Percentiles rank a stretch among this genome's conserved stretches.
phyloP scores from a whole-genome alignment of 2,329 filamentous ascomycete species.

The Trichoderma gracile region DNA sequence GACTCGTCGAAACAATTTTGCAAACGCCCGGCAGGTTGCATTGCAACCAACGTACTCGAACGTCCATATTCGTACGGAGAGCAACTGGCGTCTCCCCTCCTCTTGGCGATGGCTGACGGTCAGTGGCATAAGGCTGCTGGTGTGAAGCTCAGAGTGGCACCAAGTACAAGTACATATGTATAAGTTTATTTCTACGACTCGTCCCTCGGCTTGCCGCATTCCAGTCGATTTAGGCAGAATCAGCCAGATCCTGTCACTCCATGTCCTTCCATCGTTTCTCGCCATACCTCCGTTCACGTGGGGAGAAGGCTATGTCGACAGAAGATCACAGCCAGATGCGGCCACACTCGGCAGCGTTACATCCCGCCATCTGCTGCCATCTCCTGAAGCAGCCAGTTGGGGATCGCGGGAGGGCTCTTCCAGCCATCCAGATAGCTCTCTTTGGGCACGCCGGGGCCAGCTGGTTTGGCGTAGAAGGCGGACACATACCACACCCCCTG shows the following conservation, averaged over 20 bases:
- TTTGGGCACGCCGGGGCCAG: slow-evolving; percentile 48
- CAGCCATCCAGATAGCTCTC: slow-evolving; percentile 61
- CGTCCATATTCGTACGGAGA: not conserved
- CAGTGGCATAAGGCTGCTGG: not conserved
- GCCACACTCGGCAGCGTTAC: slow-evolving; percentile 15
- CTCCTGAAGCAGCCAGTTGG: slow-evolving; percentile 59
- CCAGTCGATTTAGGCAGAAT: slow-evolving; percentile 5
- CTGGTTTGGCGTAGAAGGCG: slow-evolving; percentile 59
- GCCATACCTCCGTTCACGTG: not conserved
- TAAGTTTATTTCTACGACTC: slow-evolving; percentile 8
- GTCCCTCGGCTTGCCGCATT: not conserved
- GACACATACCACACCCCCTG: slow-evolving; percentile 67
- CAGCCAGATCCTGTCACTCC: not conserved
- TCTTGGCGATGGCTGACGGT: not conserved
- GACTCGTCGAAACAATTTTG: not conserved
- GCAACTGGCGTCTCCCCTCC: not conserved
- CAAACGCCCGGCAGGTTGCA: slow-evolving; percentile 2
- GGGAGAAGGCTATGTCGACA: not conserved
- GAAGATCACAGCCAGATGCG: slow-evolving; percentile 6
- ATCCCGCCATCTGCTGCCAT: slow-evolving; percentile 38
- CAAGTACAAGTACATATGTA: not conserved
- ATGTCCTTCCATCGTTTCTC: not conserved
- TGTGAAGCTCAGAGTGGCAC: not conserved
- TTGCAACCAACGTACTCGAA: not conserved
- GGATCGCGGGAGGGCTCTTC: slow-evolving; percentile 58